Evolutionary conservation across 257 asterid species (phyloP), one percentile per base, ranked within the genome.

Genomic region (Plantago ovata): DNA sequence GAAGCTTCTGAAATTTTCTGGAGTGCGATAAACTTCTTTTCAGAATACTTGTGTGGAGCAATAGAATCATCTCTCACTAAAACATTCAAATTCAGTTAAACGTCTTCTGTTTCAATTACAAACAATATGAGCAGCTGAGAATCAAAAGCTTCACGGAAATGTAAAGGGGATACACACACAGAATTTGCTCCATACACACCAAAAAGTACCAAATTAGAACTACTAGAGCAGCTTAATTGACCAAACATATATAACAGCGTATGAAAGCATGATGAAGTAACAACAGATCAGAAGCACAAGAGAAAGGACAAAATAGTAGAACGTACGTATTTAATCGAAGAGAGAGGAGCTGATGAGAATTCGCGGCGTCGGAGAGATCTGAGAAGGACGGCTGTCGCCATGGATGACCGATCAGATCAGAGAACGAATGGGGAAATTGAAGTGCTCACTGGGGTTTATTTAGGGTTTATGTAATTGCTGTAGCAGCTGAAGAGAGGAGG

Each of bases 351-450:
- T 9, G 84, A 69, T 10, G 78, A 62, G 22, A 82, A 12, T 46
- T 79, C 85, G 15, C 83, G 78, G 69, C 81, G 85, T 7, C 85
- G 83, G 21, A 84, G 77, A 72, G 87, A 80, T 80, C 85, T 73
- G 66, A 80, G 80, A 40, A 83, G 77, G 14, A 72, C 78, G 23
- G 86, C 66, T 22, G 91, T 62, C 39, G 91, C 94, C 94, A 85
- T 85, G 24, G 58, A 13, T 58, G 19, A 23, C 9, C 3, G 44
- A 40, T 3, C 3, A 40, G 14, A 9, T 1, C 3, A 40, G 44
- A 40, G 14, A 13, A 40, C 5, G 1, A 9, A 41, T 41, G 45
- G n/a, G 41, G n/a, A n/a, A 28, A 3, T 28, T 28, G 36, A 10
- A 5, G 10, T 14, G 45, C 2, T 3, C 3, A 13, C 4, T 41